Base-by-base conservation (phyloP, 2,329 filamentous ascomycete genomes). In the Fonsecaea multimorphosa region DNA sequence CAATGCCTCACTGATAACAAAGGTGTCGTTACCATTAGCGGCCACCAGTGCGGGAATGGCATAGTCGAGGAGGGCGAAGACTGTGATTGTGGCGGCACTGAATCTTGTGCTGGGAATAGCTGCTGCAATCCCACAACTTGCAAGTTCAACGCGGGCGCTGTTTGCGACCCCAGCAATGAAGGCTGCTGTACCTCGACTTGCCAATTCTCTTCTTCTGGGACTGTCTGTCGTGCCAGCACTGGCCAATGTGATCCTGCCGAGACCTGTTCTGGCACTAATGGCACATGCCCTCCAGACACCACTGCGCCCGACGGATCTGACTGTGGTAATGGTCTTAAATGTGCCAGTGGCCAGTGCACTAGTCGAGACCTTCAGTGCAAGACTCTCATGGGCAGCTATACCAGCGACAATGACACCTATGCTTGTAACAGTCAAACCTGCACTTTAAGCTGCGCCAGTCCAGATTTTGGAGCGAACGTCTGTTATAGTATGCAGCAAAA, bases 11-110 rank as follows among this genome's bases (percentile, higher is more conserved):
- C 87, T n/a, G 89, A 91, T 77, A 99, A 99, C 82, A 88, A 86
- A 72, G 89, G 91, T 70, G 88, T 99, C 54, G 85, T 86, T 34
- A 95, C 91, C 31, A 91, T 96, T 72, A 90, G 88, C 0, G 91
- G 90, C 61, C 90, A 89, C 72, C 89, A 93, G 75, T 99, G 95
- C 78, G 95, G 95, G 64, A 99, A 99, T 78, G 95, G 95, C 61
- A 98, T 99, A 70, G 95, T 99, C 58, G 95, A 98, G 79, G 82
- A 86, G 19, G 95, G 92, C 69, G 95, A 99, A 79, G 91, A 99
- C 60, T 99, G 95, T 78, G 95, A 99, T 78, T 99, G 95, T 74
- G 95, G 95, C 68, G 94, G 94, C 61, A 80, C 82, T 14, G 78
- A 81, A 14, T 86, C 86, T 44, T 99, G 95, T 76, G 86, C 83